Percentiles rank a stretch among this genome's conserved stretches.
Conservation (phyloP, 2,329 filamentous ascomycete genomes). For the Pyrenophora seminiperda region DNA sequence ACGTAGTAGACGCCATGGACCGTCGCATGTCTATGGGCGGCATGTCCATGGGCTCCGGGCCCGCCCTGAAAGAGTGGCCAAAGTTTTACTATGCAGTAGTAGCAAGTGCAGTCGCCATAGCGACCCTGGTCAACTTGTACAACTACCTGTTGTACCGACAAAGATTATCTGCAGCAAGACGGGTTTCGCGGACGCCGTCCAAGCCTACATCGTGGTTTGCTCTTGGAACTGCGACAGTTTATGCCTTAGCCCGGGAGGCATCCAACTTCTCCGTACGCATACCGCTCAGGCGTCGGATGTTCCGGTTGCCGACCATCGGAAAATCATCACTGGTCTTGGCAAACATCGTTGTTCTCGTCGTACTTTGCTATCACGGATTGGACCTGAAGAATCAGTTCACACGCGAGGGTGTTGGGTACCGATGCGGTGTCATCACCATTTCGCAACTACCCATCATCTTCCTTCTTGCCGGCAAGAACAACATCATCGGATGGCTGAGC, state of each 20-base stretch:
- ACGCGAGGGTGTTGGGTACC: slow-evolving; percentile 63
- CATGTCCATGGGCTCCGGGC: slow-evolving; percentile 48
- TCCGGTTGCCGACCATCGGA: slow-evolving; percentile 50
- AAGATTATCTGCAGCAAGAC: slow-evolving; percentile 54
- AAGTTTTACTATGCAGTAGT: slow-evolving; percentile 61
- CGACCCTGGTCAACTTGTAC: slow-evolving; percentile 52
- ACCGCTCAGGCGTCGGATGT: slow-evolving; percentile 42
- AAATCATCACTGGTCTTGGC: slow-evolving; percentile 48
- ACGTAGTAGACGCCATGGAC: slow-evolving; percentile 34
- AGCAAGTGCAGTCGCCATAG: slow-evolving; percentile 52
- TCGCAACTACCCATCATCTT: slow-evolving; percentile 62
- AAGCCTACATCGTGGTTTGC: slow-evolving; percentile 59
- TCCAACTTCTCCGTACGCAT: slow-evolving; percentile 54
- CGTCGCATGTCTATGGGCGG: slow-evolving; percentile 13
- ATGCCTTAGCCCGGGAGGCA: slow-evolving; percentile 60
- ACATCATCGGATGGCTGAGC: slow-evolving; percentile 64
- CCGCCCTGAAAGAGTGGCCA: slow-evolving; percentile 55
- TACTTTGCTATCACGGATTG: slow-evolving; percentile 61
- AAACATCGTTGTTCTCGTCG: slow-evolving; percentile 59
- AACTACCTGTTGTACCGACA: slow-evolving; percentile 57
- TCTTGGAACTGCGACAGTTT: slow-evolving; percentile 57
- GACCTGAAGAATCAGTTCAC: slow-evolving; percentile 56
- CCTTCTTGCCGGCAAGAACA: slow-evolving; percentile 61
- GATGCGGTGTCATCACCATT: slow-evolving; percentile 59
- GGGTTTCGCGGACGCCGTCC: slow-evolving; percentile 53